Evolutionary conservation across 2,329 filamentous ascomycete genomes (phyloP), one percentile per base, ranked within the genome.

Genomic region (Diaporthe citriasiana): DNA sequence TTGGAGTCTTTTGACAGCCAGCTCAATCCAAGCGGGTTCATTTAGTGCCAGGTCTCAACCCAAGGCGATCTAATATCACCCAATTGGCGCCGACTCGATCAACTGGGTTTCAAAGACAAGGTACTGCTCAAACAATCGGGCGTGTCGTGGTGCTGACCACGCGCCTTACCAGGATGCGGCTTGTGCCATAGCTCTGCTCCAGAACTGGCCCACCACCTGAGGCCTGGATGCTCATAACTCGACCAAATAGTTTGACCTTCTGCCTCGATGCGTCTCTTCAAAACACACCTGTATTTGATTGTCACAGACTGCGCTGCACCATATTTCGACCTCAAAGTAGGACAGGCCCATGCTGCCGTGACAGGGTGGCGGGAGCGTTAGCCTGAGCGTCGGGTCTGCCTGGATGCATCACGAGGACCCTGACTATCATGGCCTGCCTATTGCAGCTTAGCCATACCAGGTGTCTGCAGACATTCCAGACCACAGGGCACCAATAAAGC

Each of bases 371-470:
- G 8, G 25, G 33, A 30, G 47, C n/a, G 42, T 63, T 56, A 40
- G 17, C 51, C 25, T 63, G 51, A 59, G 55, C 22, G 30, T 42
- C 13, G 38, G 50, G 6, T 40, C 33, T 63, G 42, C 45, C 35
- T 19, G 17, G 22, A 42, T 30, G 33, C 27, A 40, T 30, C 33
- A 40, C 22, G 25, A n/a, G 33, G 19, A 6, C 5, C 33, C 42
- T 50, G 22, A n/a, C 13, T 7, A 30, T 38, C 45, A 42, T 63
- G 69, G 45, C 56, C 69, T 71, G 56, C 56, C 69, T 53, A 27
- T 50, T 53, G n/a, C 22, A 30, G 69, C 69, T 35, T 42, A 60
- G 25, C 33, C 33, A 63, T 63, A 40, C 57, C 25, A 53, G 6
- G n/a, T 63, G 33, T 53, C 35, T 59, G 53, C 53, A 38, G 40